Base-by-base conservation (phyloP, 306 rosid genomes). In the Lathyrus oleraceus region DNA sequence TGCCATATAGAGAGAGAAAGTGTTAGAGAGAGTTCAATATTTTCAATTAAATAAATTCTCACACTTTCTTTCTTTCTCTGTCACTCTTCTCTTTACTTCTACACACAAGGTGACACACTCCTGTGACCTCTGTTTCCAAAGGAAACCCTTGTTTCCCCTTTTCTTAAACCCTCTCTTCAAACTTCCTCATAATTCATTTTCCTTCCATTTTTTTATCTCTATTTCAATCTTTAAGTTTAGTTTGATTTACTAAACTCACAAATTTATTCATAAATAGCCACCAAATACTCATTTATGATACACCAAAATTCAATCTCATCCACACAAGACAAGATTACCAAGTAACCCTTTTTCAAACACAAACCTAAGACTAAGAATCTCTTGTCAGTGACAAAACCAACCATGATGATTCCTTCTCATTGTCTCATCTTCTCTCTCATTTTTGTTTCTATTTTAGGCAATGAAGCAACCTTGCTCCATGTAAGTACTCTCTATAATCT, bases 351-450 rank as follows among this genome's bases (percentile, higher is more conserved):
- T 70, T 23, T 71, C 54, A 68, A 43, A 61, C 61, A 8, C 81
- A 69, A 69, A 65, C 76, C 78, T 77, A 67, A 71, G 35, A 61
- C 67, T n/a, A 35, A 70, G 68, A 67, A 65, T 61, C 72, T 72
- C 67, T 66, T 74, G 66, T 75, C 78, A 62, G 71, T 78, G 60
- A 70, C 67, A 70, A 60, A 84, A 48, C 71, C 72, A 54, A 77
- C 76, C 81, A 87, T 78, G 79, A 86, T 78, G 79, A 72, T 87
- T 77, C 76, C 89, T 82, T 67, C 85, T 70, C 75, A 76, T 79
- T 80, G 83, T 70, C 88, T 86, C 79, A 67, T 74, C 59, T 49
- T 85, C 63, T 84, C 87, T 72, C 87, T 95, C 80, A 74, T 89
- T 64, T 56, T 91, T 72, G 61, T 85, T 35, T 80, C 83, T 74